Evolutionary conservation across 1,284 basidiomycete species (phyloP).

Genomic region (Tilletia indica): DNA sequence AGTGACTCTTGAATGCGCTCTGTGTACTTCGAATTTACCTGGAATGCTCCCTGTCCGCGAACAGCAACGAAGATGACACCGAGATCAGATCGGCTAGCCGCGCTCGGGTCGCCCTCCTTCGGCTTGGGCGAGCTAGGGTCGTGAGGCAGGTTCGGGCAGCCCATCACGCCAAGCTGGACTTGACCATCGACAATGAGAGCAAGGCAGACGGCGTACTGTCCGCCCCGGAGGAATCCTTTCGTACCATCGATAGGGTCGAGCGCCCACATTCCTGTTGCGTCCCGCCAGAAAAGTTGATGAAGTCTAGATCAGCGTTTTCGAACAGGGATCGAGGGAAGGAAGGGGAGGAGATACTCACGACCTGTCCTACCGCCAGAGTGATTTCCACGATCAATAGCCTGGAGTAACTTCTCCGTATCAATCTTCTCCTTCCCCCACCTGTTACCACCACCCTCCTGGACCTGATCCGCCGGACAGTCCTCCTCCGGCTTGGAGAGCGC

Average conservation of each 20-base stretch:
- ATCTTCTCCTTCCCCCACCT: constrained; percentile 65
- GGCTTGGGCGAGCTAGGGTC: constrained; percentile 58
- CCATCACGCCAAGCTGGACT: constrained; percentile 76
- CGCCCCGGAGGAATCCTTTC: constrained; percentile 91
- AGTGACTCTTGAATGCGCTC: background rate
- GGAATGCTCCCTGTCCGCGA: constrained; percentile 48
- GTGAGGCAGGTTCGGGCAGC: constrained; percentile 80
- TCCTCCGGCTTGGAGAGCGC: constrained; percentile 61
- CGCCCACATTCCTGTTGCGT: constrained; percentile 69
- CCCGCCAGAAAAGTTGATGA: background rate
- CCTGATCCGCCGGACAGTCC: constrained; percentile 60
- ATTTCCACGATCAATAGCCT: constrained; percentile 82
- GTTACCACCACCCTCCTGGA: constrained; percentile 27
- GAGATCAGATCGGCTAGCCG: constrained; percentile 35
- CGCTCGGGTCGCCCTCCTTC: constrained; percentile 47
- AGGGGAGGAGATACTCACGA: constrained; percentile 62
- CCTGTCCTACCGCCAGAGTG: constrained; percentile 73
- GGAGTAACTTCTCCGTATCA: constrained; percentile 65
- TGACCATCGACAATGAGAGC: constrained; percentile 80
- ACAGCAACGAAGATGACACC: constrained; percentile 51
- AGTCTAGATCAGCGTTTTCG: background rate
- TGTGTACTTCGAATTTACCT: constrained; percentile 12
- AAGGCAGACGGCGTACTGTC: constrained; percentile 95
- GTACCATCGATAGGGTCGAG: constrained; percentile 90
- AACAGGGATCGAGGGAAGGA: background rate